These are phyloP conservation scores for Dactylellina leptospora DNA, from an alignment of 2,329 filamentous ascomycete genomes.

Conservation along the genomic window DNA sequence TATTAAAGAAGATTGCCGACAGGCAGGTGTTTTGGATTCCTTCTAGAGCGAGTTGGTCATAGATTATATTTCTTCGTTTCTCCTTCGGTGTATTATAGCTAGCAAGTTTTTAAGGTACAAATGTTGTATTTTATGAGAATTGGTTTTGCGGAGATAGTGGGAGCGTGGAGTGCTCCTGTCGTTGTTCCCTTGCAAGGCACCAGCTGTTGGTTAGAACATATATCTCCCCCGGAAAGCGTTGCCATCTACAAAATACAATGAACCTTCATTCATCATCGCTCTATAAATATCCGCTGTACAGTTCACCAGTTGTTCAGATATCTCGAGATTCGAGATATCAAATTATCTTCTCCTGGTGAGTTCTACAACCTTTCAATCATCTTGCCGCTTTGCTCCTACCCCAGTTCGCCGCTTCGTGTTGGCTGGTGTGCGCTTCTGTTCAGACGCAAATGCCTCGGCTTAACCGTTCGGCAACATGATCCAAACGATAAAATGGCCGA, in stretches of 20 bases:
- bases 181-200: slow-evolving; percentile 7
- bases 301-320: too few relatives aligned
- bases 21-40: slow-evolving; percentile 1
- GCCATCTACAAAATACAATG: too few relatives aligned
- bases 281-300: too few relatives aligned
- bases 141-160: not conserved
- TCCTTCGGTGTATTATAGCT: not conserved
- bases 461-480: slow-evolving; percentile 31
- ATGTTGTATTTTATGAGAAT: slow-evolving; percentile 5
- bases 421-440: slow-evolving; percentile 2
- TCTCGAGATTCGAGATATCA: too few relatives aligned
- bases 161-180: not conserved
- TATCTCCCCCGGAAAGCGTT: too few relatives aligned
- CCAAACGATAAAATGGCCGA: not conserved
- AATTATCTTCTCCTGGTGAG: too few relatives aligned
- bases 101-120: not conserved
- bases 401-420: slow-evolving; percentile 14
- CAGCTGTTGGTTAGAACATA: not conserved
- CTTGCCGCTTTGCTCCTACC: too few relatives aligned
- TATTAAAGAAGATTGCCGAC: not conserved
- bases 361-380: not conserved
- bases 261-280: too few relatives aligned
- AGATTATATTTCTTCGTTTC: not conserved
- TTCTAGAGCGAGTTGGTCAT: not conserved
- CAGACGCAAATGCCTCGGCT: slow-evolving; percentile 44